Evolutionary conservation across 331 rosid genomes (phyloP).

Genomic region (Stylosanthes scabra): DNA sequence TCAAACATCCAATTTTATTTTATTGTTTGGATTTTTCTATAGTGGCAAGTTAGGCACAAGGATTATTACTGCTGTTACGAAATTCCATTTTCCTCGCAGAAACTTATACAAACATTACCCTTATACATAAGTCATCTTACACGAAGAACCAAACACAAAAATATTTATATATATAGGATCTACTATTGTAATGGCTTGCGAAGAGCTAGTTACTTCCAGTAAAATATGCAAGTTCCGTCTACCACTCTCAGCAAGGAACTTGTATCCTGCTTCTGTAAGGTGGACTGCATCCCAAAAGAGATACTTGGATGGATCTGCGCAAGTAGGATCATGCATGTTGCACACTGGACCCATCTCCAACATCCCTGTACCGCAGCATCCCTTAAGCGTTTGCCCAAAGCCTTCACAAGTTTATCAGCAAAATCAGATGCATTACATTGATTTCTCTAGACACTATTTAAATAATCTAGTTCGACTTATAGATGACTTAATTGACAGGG

Average conservation of each 20-base stretch:
- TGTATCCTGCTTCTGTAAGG: slow-evolving; percentile 39
- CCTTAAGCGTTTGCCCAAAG: slow-evolving; percentile 32
- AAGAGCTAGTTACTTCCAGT: too few species aligned
- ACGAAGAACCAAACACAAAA: too few species aligned
- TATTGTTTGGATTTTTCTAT: background rate
- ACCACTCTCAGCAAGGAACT: slow-evolving; percentile 14
- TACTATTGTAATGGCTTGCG: too few species aligned
- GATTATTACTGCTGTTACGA: background rate
- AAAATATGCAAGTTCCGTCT: background rate
- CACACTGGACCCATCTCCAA: slow-evolving; percentile 50
- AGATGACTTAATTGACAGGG: too few species aligned
- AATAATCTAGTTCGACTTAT: too few species aligned
- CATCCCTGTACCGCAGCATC: slow-evolving; percentile 60
- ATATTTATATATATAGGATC: background rate
- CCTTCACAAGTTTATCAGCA: slow-evolving; percentile 37
- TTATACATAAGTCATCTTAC: too few species aligned
- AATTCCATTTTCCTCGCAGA: background rate
- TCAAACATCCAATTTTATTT: too few species aligned
- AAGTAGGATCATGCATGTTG: slow-evolving; percentile 28
- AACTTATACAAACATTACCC: background rate
- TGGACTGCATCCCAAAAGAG: slow-evolving; percentile 55
- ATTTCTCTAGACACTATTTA: too few species aligned
- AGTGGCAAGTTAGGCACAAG: background rate
- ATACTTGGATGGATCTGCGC: slow-evolving; percentile 47
- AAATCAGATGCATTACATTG: background rate